Base-by-base conservation (phyloP, 805 yeast genomes). In the Pichia thaimueangensis region DNA sequence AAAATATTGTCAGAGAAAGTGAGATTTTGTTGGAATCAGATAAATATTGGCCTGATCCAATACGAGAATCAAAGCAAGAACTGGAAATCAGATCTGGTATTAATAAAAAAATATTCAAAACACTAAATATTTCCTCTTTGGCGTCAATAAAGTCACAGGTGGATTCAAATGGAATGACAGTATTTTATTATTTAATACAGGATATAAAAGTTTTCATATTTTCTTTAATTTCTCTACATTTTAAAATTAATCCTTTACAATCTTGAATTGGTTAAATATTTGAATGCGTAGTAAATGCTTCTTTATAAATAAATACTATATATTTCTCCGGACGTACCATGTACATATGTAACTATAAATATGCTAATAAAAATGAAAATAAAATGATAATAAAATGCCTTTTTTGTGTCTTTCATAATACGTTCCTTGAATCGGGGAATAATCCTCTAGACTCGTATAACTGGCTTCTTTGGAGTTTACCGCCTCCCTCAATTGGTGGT, bases 121-220 rank as follows among this genome's bases (percentile, higher is more conserved):
- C 71, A 0, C 48, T 59, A 8, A 67, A 66, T 39, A 37, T 71
- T 2, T 20, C 29, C 24, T 39, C 40, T 6, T 12, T 35, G 3
- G 27, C 21, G 3, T 17, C 46, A 9, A 30, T 39, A 11, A 28
- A 30, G 13, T 7, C 19, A 16, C 36, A 33, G 15, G 12, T 63
- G 1, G 74, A 70, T 42, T 68, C 71, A 1, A 73, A 68, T 35
- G 74, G 76, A 1, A 45, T 71, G 19, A 51, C 71, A 39, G 69
- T 62, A 5, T 71, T 67, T 41, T 69, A 70, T 44, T 71, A 64
- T 41, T 55, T 70, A 33, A 57, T 66, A 1, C 72, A 68, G 41
- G 72, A 70, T 51, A 42, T 70, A 24, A 69, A 68, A 47, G 70
- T 71, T 2, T 43, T 70, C 19, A 50, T 70, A 1, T 70, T 68